Conservation (phyloP, 331 rosid genomes). For the Telfairia occidentalis region DNA sequence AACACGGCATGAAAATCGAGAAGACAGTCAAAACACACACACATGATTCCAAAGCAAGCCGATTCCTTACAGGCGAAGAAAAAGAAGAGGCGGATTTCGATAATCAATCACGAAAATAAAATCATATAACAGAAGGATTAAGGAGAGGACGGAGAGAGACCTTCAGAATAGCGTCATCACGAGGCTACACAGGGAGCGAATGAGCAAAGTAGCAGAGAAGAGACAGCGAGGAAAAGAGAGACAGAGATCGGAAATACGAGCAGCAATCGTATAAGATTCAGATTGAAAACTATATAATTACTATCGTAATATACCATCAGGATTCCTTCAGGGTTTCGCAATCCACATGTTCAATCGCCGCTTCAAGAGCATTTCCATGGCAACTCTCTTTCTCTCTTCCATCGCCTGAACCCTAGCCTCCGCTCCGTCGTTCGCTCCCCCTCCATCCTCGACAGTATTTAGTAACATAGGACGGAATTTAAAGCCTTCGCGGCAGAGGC, state of each 20-base stretch:
- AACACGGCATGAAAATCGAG: background rate
- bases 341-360: conserved; percentile 16
- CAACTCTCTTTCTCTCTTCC: background rate
- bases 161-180: conserved; percentile 16
- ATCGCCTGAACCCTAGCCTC: background rate
- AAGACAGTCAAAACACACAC: background rate
- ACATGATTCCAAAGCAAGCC: background rate
- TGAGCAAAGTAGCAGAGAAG: background rate
- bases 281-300: conserved; percentile 16
- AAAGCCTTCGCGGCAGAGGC: background rate
- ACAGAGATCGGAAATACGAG: background rate
- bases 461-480: background rate
- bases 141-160: conserved; percentile 1
- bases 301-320: conserved; percentile 5
- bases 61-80: too few relatives aligned
- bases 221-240: background rate
- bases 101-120: background rate
- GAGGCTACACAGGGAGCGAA: conserved; percentile 3
- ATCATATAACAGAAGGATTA: background rate
- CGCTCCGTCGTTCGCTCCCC: background rate
- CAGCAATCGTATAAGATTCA: conserved; percentile 15
- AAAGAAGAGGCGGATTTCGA: background rate
- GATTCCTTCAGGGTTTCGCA: conserved; percentile 13
- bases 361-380: conserved; percentile 6
- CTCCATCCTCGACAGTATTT: background rate